Base-by-base conservation (phyloP, 2,329 filamentous ascomycete species). In the Aspergillus brunneoviolaceus region DNA sequence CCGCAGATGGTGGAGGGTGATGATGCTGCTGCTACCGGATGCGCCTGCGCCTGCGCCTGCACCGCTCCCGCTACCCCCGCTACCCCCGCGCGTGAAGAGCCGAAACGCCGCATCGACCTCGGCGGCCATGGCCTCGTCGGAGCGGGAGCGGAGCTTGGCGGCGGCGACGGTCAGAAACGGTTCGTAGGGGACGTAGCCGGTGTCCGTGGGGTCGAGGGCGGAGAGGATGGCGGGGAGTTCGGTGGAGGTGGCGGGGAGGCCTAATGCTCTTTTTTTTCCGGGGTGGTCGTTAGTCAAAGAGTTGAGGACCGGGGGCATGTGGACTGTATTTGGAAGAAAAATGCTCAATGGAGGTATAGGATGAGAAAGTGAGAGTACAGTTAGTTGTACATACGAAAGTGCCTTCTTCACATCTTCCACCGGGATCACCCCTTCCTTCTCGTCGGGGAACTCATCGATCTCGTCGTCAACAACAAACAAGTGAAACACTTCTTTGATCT, bases 141-240 rank as follows among this genome's bases (percentile, higher is more conserved):
- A 76, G 45, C 78, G 70, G 65, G 79, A 81, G 72, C 91, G 89
- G 64, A 96, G 81, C 74, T 96, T 94, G 58, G 97, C 84, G 14
- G 94, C 94, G 71, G 91, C 92, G 68, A 97, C 89, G 59, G 91
- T 89, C 33, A 98, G 82, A 76, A 98, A 98, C 55, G 89, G 87
- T 60, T 87, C 83, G 77, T 93, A 98, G 6, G 85, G 82, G 12
- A 94, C 87, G 76, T 87, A 89, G 48, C 93, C 94, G 58, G 89
- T 88, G 19, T 84, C 81, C 33, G 93, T 89, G 0, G 94, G 93
- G 76, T 98, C 95, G 63, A 97, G 85, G 58, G 93, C 86, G 25
- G 88, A 86, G 52, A 91, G 79, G 70, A 97, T 92, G 58, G 92
- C 89, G 59, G 84, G 78, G 27, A 96, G 83, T 72, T 97, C 92